A percentile compares a stretch with the other conserved stretches of the same genome.
Evolutionary conservation across 1,284 basidiomycete genomes (phyloP).

Genomic region (Malassezia sympodialis): DNA sequence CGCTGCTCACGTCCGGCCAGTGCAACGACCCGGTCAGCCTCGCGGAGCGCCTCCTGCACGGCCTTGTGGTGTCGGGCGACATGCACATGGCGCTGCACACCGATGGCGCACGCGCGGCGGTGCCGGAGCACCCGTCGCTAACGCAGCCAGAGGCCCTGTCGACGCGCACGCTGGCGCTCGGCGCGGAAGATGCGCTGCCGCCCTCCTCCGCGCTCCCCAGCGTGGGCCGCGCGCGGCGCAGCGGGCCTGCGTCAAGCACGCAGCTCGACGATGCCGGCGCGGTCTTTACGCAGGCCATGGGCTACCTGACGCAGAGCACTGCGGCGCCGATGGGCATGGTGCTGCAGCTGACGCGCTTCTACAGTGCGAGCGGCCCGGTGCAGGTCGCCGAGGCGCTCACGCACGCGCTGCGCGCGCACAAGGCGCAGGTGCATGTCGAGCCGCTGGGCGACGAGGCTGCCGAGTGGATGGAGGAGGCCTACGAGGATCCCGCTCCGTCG

Average conservation of each 20-base stretch:
- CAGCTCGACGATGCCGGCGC: constrained; percentile 6
- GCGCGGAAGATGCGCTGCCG: constrained; percentile 20
- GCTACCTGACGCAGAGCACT: constrained; percentile 21
- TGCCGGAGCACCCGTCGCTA: constrained; percentile 42
- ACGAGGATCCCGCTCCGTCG: constrained; percentile 18
- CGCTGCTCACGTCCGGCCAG: constrained; percentile 31
- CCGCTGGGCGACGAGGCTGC: constrained; percentile 32
- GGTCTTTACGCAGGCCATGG: constrained; percentile 39
- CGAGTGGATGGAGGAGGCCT: constrained; percentile 29
- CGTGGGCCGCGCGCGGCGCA: constrained; percentile 13
- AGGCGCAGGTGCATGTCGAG: constrained; percentile 25
- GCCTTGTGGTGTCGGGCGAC: constrained; percentile 42
- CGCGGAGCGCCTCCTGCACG: constrained; percentile 44
- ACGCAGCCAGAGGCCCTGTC: constrained; percentile 42
- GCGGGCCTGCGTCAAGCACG: not conserved
- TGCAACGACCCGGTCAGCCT: constrained; percentile 43
- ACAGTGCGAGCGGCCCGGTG: constrained; percentile 24
- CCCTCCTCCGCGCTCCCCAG: constrained; percentile 31
- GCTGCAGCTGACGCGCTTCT: constrained; percentile 45
- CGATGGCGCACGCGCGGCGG: constrained; percentile 38
- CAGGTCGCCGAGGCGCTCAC: constrained; percentile 22
- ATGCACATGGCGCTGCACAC: constrained; percentile 39
- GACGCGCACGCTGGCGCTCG: constrained; percentile 18
- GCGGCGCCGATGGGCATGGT: constrained; percentile 23
- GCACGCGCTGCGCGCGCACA: constrained; percentile 21